These are phyloP conservation scores for Cordyceps cicadae DNA, from an alignment of 2,329 filamentous ascomycete genomes.

Conservation along the genomic window DNA sequence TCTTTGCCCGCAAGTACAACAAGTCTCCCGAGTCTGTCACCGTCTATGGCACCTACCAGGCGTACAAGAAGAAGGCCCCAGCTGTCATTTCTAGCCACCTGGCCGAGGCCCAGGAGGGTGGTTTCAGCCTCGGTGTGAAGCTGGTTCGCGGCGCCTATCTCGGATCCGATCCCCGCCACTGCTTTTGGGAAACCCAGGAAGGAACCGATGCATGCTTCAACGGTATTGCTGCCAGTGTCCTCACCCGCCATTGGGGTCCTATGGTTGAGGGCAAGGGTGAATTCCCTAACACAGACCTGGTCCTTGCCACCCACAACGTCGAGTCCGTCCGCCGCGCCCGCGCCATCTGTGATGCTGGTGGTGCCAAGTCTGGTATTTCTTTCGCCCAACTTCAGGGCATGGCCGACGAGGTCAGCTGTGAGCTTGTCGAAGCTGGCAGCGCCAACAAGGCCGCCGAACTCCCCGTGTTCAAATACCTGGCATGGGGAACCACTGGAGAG, in stretches of 20 bases:
- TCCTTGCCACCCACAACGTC: conserved; percentile 78
- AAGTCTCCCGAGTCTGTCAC: conserved; percentile 53
- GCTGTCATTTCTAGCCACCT: conserved; percentile 52
- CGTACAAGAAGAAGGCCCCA: conserved; percentile 60
- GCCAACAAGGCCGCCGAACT: conserved; percentile 27
- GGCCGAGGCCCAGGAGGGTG: conserved; percentile 44
- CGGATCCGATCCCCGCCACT: conserved; percentile 57
- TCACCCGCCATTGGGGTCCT: conserved; percentile 43
- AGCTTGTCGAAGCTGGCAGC: conserved; percentile 37
- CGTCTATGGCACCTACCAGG: conserved; percentile 74
- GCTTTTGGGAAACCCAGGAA: conserved; percentile 64
- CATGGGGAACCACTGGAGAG: conserved; percentile 65
- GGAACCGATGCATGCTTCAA: conserved; percentile 69
- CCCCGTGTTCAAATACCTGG: conserved; percentile 62
- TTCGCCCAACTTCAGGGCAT: conserved; percentile 80
- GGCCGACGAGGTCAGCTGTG: conserved; percentile 83
- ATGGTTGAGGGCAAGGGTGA: conserved; percentile 27
- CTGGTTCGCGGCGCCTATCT: conserved; percentile 70
- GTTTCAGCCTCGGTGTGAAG: conserved; percentile 64
- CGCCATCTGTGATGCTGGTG: conserved; percentile 38
- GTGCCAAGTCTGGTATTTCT: conserved; percentile 30
- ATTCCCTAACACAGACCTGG: conserved; percentile 54
- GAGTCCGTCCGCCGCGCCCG: conserved; percentile 56
- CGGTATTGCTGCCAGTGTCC: conserved; percentile 56
- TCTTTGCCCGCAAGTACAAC: conserved; percentile 73